Base-by-base conservation (phyloP, 1,139 yeast species). In the Candida sp. region DNA sequence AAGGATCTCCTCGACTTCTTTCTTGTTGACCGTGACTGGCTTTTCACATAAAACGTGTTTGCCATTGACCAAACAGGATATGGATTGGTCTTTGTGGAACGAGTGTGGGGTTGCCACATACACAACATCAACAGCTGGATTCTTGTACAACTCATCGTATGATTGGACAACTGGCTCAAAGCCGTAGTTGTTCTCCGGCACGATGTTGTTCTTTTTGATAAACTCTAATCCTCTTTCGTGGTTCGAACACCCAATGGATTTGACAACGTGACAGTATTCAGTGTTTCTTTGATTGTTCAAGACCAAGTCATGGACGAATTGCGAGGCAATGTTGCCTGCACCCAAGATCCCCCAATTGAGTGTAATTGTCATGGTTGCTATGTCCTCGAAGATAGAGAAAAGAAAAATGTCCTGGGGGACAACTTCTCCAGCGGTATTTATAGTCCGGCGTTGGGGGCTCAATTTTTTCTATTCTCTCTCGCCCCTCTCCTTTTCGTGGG, bases 31-130 rank as follows among this genome's bases (percentile, higher is more conserved):
- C 2, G 87, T 79, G 57, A 83, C 72, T 2, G 89, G 86, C 64
- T 85, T 85, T 60, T 85, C 90, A 59, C 86, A 80, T 49, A 85
- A 69, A 30, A 84, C 85, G 62, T 83, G 83, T 47, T 67, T 65
- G n/a, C 80, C 84, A 40, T 80, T 73, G 22, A 71, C 66, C 55
- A 85, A 69, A n/a, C 86, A 84, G 42, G 68, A 62, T 48, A 75
- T 67, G 22, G 80, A 79, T 55, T 77, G 79, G 37, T 75, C 76
- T 54, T 80, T 78, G 63, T 85, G 90, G 56, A 72, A 70, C 7
- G 75, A 68, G 66, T 84, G 88, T 3, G 88, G 88, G 5, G 85
- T 77, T 3, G 86, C 88, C 44, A 85, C 69, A 61, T 85, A 85
- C 35, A 85, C 77, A 27, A 80, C 71, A 51, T 84, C 82, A 40